phyloP scores from a whole-genome alignment of 306 rosid species.

The Calophaca sinica region DNA sequence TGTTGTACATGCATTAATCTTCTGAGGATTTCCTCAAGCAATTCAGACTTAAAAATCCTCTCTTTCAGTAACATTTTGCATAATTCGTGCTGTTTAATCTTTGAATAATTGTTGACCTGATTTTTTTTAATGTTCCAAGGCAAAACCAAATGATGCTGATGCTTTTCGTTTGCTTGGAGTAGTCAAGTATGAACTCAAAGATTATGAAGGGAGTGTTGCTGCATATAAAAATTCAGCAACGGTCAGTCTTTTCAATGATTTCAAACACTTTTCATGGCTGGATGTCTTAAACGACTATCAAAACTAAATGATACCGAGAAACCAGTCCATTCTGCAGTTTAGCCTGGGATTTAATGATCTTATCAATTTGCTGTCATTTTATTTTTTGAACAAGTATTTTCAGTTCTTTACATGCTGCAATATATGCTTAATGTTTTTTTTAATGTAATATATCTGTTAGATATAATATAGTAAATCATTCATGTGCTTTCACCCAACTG shows the following conservation, averaged over 20 bases:
- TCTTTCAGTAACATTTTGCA: conserved; percentile 32
- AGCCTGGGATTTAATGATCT: conserved; percentile 17
- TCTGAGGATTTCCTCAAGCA: conserved; percentile 16
- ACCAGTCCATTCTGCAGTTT: conserved; percentile 12
- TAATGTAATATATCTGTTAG: neutral
- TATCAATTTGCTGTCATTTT: neutral
- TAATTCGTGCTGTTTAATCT: conserved; percentile 32
- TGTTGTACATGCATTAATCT: conserved; percentile 1
- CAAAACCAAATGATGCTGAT: conserved; percentile 77
- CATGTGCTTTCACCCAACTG: neutral
- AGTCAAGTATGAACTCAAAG: conserved; percentile 78
- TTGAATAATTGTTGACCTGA: conserved; percentile 7
- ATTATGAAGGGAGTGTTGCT: conserved; percentile 80
- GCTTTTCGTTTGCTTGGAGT: conserved; percentile 95
- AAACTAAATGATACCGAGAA: neutral
- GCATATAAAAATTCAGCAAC: conserved; percentile 74
- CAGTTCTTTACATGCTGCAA: conserved; percentile 7
- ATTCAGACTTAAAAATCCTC: conserved; percentile 9
- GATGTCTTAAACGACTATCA: no score
- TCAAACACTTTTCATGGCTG: conserved; percentile 26
- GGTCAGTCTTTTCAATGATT: conserved; percentile 63
- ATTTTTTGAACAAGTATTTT: neutral
- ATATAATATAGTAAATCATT: neutral
- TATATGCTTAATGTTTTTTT: conserved; percentile 7
- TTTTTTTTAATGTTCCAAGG: conserved; percentile 54